These are phyloP conservation scores for Stachybotrys elegans DNA, from an alignment of 2,329 filamentous ascomycete species.

Conservation along the genomic window DNA sequence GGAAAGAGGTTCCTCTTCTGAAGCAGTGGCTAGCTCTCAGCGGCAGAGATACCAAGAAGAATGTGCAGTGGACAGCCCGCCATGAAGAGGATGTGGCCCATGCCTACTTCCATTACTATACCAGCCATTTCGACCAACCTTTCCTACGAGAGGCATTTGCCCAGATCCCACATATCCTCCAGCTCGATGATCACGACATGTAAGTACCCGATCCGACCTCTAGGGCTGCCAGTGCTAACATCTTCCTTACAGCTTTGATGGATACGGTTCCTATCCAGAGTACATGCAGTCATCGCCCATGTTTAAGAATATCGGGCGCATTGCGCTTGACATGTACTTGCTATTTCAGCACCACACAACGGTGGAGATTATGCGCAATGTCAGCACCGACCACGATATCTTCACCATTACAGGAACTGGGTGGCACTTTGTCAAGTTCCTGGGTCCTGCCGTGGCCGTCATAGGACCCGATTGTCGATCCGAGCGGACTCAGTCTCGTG, in stretches of 20 bases:
- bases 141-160: conserved; percentile 93
- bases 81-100: conserved; percentile 95
- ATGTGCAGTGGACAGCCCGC: conserved; percentile 83
- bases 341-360: conserved; percentile 98
- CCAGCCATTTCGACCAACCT: conserved; percentile 95
- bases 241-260: conserved; percentile 71
- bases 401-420: conserved; percentile 97
- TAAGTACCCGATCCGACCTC: conserved; percentile 45
- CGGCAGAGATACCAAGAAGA: conserved; percentile 89
- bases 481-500: conserved; percentile 83
- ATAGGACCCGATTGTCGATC: conserved; percentile 89
- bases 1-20: conserved; percentile 90
- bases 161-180: conserved; percentile 89
- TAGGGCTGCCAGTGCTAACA: conserved; percentile 8
- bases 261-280: conserved; percentile 93
- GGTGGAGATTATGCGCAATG: conserved; percentile 83
- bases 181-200: conserved; percentile 97
- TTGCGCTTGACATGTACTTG: conserved; percentile 96
- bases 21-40: conserved; percentile 94
- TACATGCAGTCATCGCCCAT: conserved; percentile 98
- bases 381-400: conserved; percentile 81
- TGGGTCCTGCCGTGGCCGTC: conserved; percentile 85
- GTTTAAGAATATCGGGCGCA: conserved; percentile 95
- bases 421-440: conserved; percentile 97
- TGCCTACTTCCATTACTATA: conserved; percentile 98